Conservation (phyloP, 164 flowering plant genomes). For the Macadamia integrifolia region DNA sequence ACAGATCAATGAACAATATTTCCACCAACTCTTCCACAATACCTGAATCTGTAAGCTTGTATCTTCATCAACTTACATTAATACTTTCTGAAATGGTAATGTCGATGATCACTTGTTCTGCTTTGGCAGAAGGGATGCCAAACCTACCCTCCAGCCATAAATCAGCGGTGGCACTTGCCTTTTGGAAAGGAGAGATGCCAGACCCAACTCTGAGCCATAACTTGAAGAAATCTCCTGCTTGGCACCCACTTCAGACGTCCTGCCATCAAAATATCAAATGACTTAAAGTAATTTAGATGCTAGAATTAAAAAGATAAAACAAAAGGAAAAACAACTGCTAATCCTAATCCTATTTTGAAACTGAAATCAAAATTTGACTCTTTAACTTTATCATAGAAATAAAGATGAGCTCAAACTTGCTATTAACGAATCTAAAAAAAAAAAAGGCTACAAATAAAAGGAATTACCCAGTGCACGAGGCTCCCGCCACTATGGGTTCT, state of each 20-base stretch:
- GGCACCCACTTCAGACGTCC: constrained; percentile 25
- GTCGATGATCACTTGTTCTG: constrained; percentile 18
- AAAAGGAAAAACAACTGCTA: too few species aligned
- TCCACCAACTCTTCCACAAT: background rate
- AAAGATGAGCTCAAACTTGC: too few species aligned
- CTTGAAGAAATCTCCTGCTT: constrained; percentile 23
- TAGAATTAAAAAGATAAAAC: too few species aligned
- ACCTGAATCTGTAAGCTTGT: background rate
- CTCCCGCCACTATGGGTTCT: too few species aligned
- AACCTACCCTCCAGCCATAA: constrained; percentile 19
- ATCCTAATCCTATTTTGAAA: too few species aligned
- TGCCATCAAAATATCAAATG: constrained; percentile 13
- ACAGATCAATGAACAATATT: background rate
- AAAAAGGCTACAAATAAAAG: too few species aligned
- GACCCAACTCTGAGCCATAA: constrained; percentile 29
- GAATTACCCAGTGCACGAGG: too few species aligned
- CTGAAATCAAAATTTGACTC: too few species aligned
- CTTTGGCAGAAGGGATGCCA: constrained; percentile 24
- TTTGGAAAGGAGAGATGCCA: constrained; percentile 31
- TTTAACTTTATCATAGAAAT: too few species aligned
- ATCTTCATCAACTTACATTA: too few species aligned
- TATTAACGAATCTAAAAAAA: too few species aligned
- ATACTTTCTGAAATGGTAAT: too few species aligned
- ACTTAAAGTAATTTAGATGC: background rate
- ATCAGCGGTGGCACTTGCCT: background rate